These are phyloP conservation scores for Arthrobotrys sphaeroides DNA, from an alignment of 2,329 filamentous ascomycete genomes.

Conservation along the genomic window DNA sequence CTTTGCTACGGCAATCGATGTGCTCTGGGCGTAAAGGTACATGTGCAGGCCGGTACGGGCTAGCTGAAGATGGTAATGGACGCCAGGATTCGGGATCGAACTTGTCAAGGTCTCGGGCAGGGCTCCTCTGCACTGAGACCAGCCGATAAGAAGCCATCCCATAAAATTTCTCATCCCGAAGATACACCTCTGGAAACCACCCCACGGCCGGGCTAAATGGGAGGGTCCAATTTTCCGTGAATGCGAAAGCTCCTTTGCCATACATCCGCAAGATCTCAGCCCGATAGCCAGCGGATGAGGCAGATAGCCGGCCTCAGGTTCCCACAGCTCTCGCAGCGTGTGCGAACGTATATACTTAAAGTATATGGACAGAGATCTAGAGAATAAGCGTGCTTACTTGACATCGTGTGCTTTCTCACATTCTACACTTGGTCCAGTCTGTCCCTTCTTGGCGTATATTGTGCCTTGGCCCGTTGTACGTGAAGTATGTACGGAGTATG, in stretches of 20 bases:
- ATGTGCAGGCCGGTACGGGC: conserved; percentile 23
- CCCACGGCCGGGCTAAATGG: conserved; percentile 50
- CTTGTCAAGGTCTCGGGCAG: conserved; percentile 12
- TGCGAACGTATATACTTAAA: neutral
- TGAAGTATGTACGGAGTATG: neutral
- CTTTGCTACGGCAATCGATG: conserved; percentile 12
- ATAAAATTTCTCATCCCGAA: conserved; percentile 52
- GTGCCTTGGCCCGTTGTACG: too few relatives aligned
- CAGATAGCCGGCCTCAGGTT: conserved; percentile 20
- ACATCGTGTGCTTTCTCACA: too few relatives aligned
- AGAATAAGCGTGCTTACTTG: too few relatives aligned
- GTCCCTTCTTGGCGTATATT: too few relatives aligned
- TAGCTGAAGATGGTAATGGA: conserved; percentile 43
- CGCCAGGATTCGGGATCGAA: conserved; percentile 32
- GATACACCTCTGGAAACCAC: conserved; percentile 12
- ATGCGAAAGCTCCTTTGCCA: conserved; percentile 31
- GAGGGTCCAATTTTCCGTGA: conserved; percentile 44
- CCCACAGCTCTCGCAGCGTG: neutral
- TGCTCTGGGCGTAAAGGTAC: conserved; percentile 13
- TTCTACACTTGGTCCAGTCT: too few relatives aligned
- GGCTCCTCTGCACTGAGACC: conserved; percentile 6
- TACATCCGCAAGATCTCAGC: conserved; percentile 33
- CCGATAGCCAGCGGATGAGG: conserved; percentile 22
- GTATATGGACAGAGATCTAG: neutral
- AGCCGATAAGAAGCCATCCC: conserved; percentile 41